Base-by-base conservation (phyloP, 257 asterid genomes). In the Schizonepeta tenuifolia region DNA sequence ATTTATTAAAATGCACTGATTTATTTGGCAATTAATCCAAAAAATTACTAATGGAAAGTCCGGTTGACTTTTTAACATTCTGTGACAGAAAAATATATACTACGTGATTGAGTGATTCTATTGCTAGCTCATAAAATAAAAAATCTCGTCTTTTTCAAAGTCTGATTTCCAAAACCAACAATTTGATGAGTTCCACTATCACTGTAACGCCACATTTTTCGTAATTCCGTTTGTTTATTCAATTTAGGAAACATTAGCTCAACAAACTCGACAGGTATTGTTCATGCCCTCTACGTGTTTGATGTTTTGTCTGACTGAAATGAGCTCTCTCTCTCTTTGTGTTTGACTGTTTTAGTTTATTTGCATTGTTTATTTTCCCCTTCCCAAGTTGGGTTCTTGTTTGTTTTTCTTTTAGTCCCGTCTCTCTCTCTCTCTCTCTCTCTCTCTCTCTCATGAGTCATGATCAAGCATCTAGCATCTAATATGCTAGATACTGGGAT, bases 241-340 rank as follows among this genome's bases (percentile, higher is more conserved):
- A 40, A 22, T 40, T 63, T 20, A 44, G 24, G 41, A 31, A 17
- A 50, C 53, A 47, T 22, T 21, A 2, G 1, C 10, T 6, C 24
- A 5, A 56, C 9, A 57, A 46, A 26, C 43, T 47, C 22, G 62
- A 20, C 44, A 58, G 74, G 65, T 59, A 44, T 43, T 9, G 20
- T 26, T 57, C 38, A 70, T 31, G 46, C 4, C 56, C 60, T 31
- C 24, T 26, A 59, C 5, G 1, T 75, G 79, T 75, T 75, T 59
- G 79, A 47, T 59, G 56, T 24, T 47, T 67, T 75, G 75, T 59
- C 65, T 28, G 26, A 68, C 2, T 7, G 50, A 67, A 24, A 21
- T 35, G 41, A 22, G 38, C 10, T 26, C 5, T n/a, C 0, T 18
- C 1, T 49, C 15, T 18, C 2, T 4, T 1, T 55, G 1, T 56